phyloP scores from a whole-genome alignment of 2,329 filamentous ascomycete species.

The Pseudonectria foliicola region DNA sequence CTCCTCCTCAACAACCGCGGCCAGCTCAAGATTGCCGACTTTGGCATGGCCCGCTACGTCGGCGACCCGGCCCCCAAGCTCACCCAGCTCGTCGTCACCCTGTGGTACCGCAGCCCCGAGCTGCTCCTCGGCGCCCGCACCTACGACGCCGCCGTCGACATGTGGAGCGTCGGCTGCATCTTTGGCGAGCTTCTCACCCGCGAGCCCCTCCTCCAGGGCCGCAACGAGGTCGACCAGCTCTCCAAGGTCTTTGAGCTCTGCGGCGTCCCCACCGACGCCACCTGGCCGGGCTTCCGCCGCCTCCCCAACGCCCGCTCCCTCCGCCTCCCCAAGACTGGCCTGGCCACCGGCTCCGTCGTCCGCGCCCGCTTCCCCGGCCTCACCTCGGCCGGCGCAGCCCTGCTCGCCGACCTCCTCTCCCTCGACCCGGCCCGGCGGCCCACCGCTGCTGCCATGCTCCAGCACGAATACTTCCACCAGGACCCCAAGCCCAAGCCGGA shows the following conservation, averaged over 20 bases:
- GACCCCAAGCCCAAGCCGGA: constrained; percentile 84
- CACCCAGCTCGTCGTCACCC: constrained; percentile 88
- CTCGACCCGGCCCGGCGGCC: constrained; percentile 69
- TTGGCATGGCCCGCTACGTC: constrained; percentile 92
- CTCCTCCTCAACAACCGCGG: constrained; percentile 93
- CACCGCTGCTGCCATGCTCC: constrained; percentile 64
- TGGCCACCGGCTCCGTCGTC: constrained; percentile 46
- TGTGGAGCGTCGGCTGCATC: constrained; percentile 96
- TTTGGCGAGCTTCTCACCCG: constrained; percentile 85
- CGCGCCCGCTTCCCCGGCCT: constrained; percentile 75
- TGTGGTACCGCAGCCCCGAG: constrained; percentile 95
- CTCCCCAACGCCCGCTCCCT: constrained; percentile 81
- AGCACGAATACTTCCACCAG: constrained; percentile 79
- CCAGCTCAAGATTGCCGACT: constrained; percentile 91
- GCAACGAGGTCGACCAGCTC: constrained; percentile 88
- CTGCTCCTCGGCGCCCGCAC: constrained; percentile 71
- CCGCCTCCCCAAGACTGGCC: constrained; percentile 51
- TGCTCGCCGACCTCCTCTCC: constrained; percentile 64
- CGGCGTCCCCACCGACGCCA: constrained; percentile 73
- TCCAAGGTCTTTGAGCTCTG: constrained; percentile 83
- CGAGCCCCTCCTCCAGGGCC: constrained; percentile 76
- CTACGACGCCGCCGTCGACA: constrained; percentile 75
- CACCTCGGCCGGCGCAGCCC: constrained; percentile 62
- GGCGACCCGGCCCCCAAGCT: constrained; percentile 71
- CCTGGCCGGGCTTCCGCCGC: constrained; percentile 80